phyloP scores from a whole-genome alignment of 805 yeast genomes.

The Teunomyces funiuensis region DNA sequence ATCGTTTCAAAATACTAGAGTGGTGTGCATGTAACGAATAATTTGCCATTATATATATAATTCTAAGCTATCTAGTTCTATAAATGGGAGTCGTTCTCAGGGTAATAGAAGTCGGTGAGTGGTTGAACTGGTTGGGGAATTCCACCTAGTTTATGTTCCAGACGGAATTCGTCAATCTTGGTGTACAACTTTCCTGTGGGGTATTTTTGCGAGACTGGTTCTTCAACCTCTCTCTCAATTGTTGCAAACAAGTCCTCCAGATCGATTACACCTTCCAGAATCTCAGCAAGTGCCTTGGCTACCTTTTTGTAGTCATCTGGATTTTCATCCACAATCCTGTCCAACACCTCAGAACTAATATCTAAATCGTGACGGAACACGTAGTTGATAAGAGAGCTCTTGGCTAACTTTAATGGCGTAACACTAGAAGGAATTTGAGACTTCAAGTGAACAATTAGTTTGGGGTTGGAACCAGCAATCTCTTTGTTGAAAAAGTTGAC shows the following conservation, averaged over 20 bases:
- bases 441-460: constrained; percentile 43
- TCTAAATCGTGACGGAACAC: constrained; percentile 21
- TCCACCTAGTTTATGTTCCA: constrained; percentile 51
- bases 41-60: not conserved
- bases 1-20: not conserved
- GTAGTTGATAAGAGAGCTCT: constrained; percentile 28
- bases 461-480: constrained; percentile 27
- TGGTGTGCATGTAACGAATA: not conserved
- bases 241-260: constrained; percentile 13
- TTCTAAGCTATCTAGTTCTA: constrained; percentile 6
- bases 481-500: constrained; percentile 50
- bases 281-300: constrained; percentile 20
- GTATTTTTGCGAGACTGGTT: constrained; percentile 38
- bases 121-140: constrained; percentile 55
- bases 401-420: constrained; percentile 18
- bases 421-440: constrained; percentile 42
- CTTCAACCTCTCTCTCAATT: constrained; percentile 15
- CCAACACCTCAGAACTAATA: constrained; percentile 26
- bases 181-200: constrained; percentile 51
- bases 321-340: constrained; percentile 14
- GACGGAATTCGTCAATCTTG: constrained; percentile 56
- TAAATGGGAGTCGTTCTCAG: constrained; percentile 18
- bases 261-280: constrained; percentile 23
- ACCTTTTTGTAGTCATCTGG: constrained; percentile 10
- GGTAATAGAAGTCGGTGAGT: constrained; percentile 25